Percentiles rank a stretch among this genome's conserved stretches.
These are phyloP conservation scores for Penicillium fimorum DNA, from an alignment of 495 filamentous ascomycete species.

Conservation along the genomic window DNA sequence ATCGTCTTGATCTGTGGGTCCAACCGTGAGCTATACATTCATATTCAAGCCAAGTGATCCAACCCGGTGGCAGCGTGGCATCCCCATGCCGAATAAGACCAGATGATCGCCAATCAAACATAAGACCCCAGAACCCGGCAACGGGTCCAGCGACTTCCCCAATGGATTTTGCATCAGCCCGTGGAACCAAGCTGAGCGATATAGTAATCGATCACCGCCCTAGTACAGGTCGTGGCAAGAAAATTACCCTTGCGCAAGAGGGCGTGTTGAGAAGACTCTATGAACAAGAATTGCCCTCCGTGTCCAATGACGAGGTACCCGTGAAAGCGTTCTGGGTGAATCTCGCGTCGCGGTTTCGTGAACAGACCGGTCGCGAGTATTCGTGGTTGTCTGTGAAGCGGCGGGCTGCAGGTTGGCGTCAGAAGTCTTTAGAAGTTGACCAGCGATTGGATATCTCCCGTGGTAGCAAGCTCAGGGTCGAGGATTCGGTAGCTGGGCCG, in stretches of 20 bases:
- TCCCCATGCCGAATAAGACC: neutral
- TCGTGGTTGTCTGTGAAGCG: slow-evolving; percentile 10
- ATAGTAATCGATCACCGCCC: neutral
- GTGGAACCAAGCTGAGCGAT: neutral
- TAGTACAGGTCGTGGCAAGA: slow-evolving; percentile 4
- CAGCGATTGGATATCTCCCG: neutral
- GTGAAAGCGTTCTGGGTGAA: slow-evolving; percentile 3
- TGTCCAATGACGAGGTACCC: neutral
- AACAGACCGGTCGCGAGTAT: neutral
- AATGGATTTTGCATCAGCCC: slow-evolving; percentile 3
- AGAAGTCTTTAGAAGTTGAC: neutral
- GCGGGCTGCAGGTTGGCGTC: neutral
- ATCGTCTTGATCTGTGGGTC: neutral
- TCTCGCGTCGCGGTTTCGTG: slow-evolving; percentile 2
- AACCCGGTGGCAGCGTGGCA: neutral
- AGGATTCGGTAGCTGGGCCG: neutral
- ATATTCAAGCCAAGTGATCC: neutral
- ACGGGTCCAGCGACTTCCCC: neutral
- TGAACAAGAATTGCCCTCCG: neutral
- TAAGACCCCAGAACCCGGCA: neutral
- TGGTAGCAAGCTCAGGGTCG: neutral
- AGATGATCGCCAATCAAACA: slow-evolving; percentile 1
- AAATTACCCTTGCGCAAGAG: slow-evolving; percentile 5
- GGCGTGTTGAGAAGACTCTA: neutral
- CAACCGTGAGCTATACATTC: neutral